These are phyloP conservation scores for Noccaea caerulescens DNA, from an alignment of 345 rosid species.

Conservation along the genomic window DNA sequence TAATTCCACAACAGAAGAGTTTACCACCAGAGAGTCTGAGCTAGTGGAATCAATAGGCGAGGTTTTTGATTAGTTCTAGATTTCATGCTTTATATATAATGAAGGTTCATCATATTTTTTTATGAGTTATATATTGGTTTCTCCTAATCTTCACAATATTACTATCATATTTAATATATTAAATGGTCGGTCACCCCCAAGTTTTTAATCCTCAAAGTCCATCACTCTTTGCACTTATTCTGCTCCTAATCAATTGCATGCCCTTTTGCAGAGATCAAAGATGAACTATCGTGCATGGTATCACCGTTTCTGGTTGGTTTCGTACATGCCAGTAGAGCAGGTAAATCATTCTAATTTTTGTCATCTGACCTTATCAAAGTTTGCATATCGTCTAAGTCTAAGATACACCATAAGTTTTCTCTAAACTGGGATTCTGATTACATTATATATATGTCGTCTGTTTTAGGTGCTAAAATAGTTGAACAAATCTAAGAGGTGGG, in stretches of 20 bases:
- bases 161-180: too few relatives aligned
- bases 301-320: slow-evolving; percentile 96
- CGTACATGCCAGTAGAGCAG: slow-evolving; percentile 75
- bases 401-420: slow-evolving; percentile 14
- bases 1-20: slow-evolving; percentile 51
- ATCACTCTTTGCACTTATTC: slow-evolving; percentile 1
- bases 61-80: slow-evolving; percentile 68
- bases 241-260: slow-evolving; percentile 4
- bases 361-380: too few relatives aligned
- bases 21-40: slow-evolving; percentile 77
- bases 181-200: not conserved
- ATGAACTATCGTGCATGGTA: slow-evolving; percentile 99
- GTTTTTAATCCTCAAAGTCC: slow-evolving; percentile 25
- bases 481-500: slow-evolving; percentile 74
- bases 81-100: slow-evolving; percentile 52
- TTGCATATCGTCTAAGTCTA: too few relatives aligned
- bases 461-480: slow-evolving; percentile 74
- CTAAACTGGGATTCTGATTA: not conserved
- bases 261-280: slow-evolving; percentile 71
- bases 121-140: slow-evolving; percentile 15
- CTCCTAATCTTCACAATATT: slow-evolving; percentile 23
- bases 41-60: slow-evolving; percentile 83
- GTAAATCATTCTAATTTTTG: slow-evolving; percentile 41
- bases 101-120: slow-evolving; percentile 59
- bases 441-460: not conserved